Evolutionary conservation across 1,139 yeast species (phyloP), one percentile per base, ranked within the genome.

Genomic region (Scheffersomyces titani): DNA sequence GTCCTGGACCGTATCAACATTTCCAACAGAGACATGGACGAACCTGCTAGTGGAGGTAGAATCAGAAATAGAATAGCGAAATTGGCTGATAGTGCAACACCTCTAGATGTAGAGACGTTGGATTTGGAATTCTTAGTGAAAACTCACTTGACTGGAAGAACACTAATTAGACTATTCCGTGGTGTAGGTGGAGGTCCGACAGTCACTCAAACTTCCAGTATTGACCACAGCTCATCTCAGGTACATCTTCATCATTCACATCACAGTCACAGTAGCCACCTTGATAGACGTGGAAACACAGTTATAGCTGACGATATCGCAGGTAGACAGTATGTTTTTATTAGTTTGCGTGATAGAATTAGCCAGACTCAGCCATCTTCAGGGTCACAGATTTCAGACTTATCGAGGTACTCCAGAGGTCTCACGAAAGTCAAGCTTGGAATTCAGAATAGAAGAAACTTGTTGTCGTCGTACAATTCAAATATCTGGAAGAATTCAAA

Each of bases 1-100:
- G 91, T 90, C 51, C 91, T 88, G 65, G 96, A 90, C 65, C 74
- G 74, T 59, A 75, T 78, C 24, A 71, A 67, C 54, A 72, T 75
- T 5, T 71, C 72, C 5, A 69, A 67, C 47, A 69, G 70, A 49
- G 72, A 69, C 49, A 71, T 67, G 36, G 74, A 72, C 47, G 75
- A 71, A 21, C 66, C 62, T 7, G 49, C 57, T n/a, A 70, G 76
- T 1, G 49, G 49, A 46, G 71, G 67, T 1, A 69, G 78, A 62
- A 65, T 76, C 44, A 67, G 81, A 62, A 75, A 70, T 55, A 70
- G 69, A 56, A 69, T 77, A 44, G 77, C 77, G 9, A 78, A 78
- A 54, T 62, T 76, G 19, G 72, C 80, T 0, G 82, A 78, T 50
- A 70, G 65, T 13, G 60, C 70, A 2, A 74, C 71, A 53, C 82